These are phyloP conservation scores for Kondoa subrosea DNA, from an alignment of 768 basidiomycete species.

Conservation along the genomic window DNA sequence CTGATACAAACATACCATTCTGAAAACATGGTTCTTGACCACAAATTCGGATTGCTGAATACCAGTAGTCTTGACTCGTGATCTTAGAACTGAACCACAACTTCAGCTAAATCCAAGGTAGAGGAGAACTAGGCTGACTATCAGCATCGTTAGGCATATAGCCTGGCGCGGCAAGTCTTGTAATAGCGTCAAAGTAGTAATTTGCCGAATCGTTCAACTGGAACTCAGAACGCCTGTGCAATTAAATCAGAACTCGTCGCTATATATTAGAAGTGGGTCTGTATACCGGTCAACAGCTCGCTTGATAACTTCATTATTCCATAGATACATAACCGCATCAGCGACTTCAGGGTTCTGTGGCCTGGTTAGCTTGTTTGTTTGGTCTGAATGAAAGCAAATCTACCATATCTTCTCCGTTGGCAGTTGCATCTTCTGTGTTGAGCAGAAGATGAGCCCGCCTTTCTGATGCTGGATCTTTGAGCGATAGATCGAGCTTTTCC, in stretches of 20 bases:
- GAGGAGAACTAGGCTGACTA: no score
- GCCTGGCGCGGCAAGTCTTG: conserved; percentile 4
- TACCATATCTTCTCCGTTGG: neutral
- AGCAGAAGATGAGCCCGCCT: neutral
- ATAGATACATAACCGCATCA: neutral
- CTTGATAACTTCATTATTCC: neutral
- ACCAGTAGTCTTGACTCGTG: conserved; percentile 18
- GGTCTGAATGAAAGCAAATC: neutral
- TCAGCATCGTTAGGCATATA: conserved; percentile 16
- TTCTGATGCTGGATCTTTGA: neutral
- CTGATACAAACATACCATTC: neutral
- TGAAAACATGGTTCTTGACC: conserved; percentile 9
- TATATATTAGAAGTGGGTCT: neutral
- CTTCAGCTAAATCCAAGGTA: no score
- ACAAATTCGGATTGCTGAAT: conserved; percentile 12
- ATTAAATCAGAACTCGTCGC: neutral
- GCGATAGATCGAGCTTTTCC: neutral
- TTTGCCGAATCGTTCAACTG: conserved; percentile 16
- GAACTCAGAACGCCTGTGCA: conserved; percentile 7
- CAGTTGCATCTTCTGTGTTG: neutral
- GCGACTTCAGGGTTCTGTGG: neutral
- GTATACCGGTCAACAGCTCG: neutral
- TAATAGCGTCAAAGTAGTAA: conserved; percentile 10
- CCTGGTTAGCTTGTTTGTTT: neutral
- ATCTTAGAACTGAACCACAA: no score